Evolutionary conservation across 169 alveolate species (phyloP), one percentile per base, ranked within the genome.

Genomic region (Eimeria maxima): DNA sequence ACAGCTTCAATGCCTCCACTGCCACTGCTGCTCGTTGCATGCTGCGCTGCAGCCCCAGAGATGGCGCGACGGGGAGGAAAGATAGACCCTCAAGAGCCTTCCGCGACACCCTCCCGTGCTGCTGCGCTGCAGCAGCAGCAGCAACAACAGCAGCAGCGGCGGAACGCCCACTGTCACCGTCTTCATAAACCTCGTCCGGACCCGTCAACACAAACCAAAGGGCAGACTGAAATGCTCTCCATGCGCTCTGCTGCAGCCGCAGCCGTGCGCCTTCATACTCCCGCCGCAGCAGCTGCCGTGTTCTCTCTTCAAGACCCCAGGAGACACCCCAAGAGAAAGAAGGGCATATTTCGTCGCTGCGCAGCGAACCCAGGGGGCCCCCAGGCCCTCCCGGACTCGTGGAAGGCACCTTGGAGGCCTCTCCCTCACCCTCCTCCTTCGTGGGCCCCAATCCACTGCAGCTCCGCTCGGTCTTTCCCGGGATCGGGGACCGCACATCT

Each of bases 161-260:
- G 11, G 20, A 38, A 7, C 47, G 20, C 50, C 80, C 47, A 5
- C 69, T 11, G 8, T 71, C 81, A 7, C 45, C 10, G 47, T 27
- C 80, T 16, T 14, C 80, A 69, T 5, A 50, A 3, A 45, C 73
- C 14, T 81, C 90, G 5, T 81, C 60, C 16, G 60, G 50, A 45
- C 65, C 90, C 47, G 60, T 94, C 88, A 86, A 92, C 60, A 71
- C 83, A 81, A 45, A 95, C 97, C 63, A 84, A 50, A 76, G 86
- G 63, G 93, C 96, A 55, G 78, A 95, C 86, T 63, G 90, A 89
- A 76, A 96, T 73, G 86, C 90, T 71, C 53, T 88, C 96, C 88
- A 90, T 42, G 94, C 38, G 84, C 96, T 87, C 90, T 96, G 96
- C 91, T 96, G 90, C 69, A 95, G 55, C 78, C 69, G 55, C 65